Conservation (phyloP, 2,329 filamentous ascomycete species). For the Alternaria triticimaculans region DNA sequence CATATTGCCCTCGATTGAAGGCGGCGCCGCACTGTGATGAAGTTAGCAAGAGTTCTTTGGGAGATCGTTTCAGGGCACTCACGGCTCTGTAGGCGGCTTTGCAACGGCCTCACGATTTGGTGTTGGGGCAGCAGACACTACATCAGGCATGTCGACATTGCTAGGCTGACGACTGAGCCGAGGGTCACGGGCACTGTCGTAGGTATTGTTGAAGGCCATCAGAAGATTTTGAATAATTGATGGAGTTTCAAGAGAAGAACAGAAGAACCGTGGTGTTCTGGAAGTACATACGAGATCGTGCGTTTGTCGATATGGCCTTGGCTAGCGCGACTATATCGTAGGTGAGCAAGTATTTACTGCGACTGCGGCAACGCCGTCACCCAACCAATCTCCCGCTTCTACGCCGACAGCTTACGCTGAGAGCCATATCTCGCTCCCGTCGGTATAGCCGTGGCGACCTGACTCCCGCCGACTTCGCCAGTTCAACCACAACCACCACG, state of each 20-base stretch:
- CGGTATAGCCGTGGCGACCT: background rate
- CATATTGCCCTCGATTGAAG: background rate
- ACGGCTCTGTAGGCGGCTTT: background rate
- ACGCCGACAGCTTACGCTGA: background rate
- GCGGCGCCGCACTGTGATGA: background rate
- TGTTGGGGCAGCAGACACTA: no score
- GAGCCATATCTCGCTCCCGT: background rate
- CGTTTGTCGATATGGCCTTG: background rate
- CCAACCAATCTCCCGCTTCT: background rate
- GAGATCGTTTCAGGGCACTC: background rate
- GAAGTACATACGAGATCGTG: background rate
- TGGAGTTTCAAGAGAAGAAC: accelerated
- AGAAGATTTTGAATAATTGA: background rate
- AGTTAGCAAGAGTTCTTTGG: background rate
- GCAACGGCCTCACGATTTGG: background rate
- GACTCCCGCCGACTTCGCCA: background rate
- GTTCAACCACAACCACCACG: background rate
- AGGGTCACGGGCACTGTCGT: background rate
- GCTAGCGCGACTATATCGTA: background rate
- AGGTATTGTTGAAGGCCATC: background rate
- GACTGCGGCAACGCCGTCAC: background rate
- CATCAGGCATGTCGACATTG: background rate
- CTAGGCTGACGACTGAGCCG: background rate
- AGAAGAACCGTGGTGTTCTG: background rate
- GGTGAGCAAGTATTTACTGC: background rate